Evolutionary conservation across 2,329 filamentous ascomycete species (phyloP), one percentile per base, ranked within the genome.

Genomic region (Cercospora zeina): DNA sequence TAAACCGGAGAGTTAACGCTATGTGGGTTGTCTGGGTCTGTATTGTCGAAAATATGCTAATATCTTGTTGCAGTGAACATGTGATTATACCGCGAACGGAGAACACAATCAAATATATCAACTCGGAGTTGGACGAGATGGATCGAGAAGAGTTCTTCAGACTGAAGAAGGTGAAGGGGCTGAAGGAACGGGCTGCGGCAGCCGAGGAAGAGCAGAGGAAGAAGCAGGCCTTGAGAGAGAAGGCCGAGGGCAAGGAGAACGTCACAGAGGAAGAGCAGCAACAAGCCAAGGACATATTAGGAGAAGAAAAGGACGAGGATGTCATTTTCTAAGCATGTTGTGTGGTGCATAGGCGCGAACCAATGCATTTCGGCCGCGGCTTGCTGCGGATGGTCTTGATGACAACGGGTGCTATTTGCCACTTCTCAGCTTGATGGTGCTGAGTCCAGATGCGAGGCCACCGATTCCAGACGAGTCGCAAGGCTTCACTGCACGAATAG

Each of bases 21-120:
- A 97, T 97, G 88, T 91, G 80, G 77, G 85, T 67, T 19, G 27
- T 21, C 19, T 34, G n/a, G 27, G 39, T 8, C 27, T n/a, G 5
- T 56, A 10, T 14, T 4, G 34, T 55, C 13, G 54, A 7, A 34
- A n/a, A 7, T 27, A 39, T 62, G 61, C 72, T 72, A 56, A 73
- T 59, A 16, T 19, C 9, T 47, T 34, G 14, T 30, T 39, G 24
- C 68, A 89, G 86, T 72, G 90, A 95, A 77, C 90, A 96, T 76
- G 91, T 99, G 70, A 97, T 99, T 70, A 99, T 99, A 72, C 95
- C 95, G 11, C 85, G 95, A 68, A 99, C 95, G 13, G 95, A 99
- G 77, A 99, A 97, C 74, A 99, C 95, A n/a, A 99, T 99, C 81
- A 97, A 96, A 80, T 99, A 97, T 74, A 97, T 97, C 83, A 97